Percentiles rank a stretch among this genome's conserved stretches.
These are phyloP conservation scores for Grigorovia humatica DNA, from an alignment of 805 yeast species.

Conservation along the genomic window DNA sequence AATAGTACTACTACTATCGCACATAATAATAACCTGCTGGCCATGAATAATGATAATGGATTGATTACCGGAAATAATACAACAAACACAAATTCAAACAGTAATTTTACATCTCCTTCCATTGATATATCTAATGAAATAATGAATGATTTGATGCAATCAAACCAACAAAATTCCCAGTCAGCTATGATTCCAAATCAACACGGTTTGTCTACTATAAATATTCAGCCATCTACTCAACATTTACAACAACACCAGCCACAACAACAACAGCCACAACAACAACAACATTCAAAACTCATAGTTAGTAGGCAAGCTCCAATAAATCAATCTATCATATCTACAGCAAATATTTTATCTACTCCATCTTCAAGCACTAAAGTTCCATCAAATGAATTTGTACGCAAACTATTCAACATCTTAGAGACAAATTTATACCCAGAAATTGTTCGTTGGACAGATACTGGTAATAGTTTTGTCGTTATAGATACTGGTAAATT, in stretches of 20 bases:
- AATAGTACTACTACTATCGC: neutral
- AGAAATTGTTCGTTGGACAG: constrained; percentile 77
- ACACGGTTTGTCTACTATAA: neutral
- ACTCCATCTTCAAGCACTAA: neutral
- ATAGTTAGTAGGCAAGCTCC: neutral
- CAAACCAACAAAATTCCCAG: neutral
- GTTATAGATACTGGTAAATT: constrained; percentile 85
- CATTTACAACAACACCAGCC: neutral
- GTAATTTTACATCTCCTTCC: neutral
- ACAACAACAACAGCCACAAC: neutral
- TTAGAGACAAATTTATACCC: constrained; percentile 70
- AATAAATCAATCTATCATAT: neutral
- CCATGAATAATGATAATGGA: neutral
- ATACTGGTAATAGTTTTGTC: constrained; percentile 74
- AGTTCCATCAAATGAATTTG: constrained; percentile 59
- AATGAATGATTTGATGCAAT: neutral
- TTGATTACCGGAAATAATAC: neutral
- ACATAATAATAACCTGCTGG: neutral
- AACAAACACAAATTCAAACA: neutral
- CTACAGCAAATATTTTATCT: neutral
- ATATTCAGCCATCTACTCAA: neutral
- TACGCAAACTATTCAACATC: constrained; percentile 72
- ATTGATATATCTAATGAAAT: neutral
- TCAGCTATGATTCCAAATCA: neutral
- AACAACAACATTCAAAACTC: neutral